phyloP scores from a whole-genome alignment of 768 basidiomycete genomes.

The Auricularia sp. region DNA sequence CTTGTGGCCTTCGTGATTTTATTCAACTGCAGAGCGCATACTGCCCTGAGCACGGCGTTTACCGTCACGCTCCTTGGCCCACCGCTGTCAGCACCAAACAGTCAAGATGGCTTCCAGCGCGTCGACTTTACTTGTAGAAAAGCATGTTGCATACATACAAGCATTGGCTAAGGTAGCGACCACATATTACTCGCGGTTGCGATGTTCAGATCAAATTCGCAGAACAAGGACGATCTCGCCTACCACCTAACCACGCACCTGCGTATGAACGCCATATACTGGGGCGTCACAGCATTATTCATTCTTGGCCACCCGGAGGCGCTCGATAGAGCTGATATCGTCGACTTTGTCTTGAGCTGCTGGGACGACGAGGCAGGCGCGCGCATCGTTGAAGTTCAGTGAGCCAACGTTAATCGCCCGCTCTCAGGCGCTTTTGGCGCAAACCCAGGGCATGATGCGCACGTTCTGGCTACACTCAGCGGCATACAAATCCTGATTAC shows the following conservation, averaged over 20 bases:
- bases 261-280: conserved; percentile 91
- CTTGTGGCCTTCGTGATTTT: no score
- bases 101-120: not conserved
- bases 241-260: conserved; percentile 91
- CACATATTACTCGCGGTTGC: not conserved
- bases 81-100: not conserved
- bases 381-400: not conserved
- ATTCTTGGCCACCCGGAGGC: conserved; percentile 73
- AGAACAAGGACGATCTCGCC: conserved; percentile 70
- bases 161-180: conserved; percentile 19
- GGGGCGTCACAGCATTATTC: conserved; percentile 84
- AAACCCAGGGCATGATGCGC: conserved; percentile 88
- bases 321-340: conserved; percentile 71
- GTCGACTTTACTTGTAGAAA: not conserved
- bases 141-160: conserved; percentile 10
- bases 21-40: no score
- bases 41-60: no score
- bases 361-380: conserved; percentile 87
- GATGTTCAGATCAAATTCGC: not conserved
- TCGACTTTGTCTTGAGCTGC: conserved; percentile 85
- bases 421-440: conserved; percentile 78
- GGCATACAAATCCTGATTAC: conserved; percentile 87
- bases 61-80: no score
- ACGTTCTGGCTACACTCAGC: conserved; percentile 76
- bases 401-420: not conserved